Evolutionary conservation across 805 yeast genomes (phyloP), one percentile per base, ranked within the genome.

Genomic region (Kuraishia cidri): DNA sequence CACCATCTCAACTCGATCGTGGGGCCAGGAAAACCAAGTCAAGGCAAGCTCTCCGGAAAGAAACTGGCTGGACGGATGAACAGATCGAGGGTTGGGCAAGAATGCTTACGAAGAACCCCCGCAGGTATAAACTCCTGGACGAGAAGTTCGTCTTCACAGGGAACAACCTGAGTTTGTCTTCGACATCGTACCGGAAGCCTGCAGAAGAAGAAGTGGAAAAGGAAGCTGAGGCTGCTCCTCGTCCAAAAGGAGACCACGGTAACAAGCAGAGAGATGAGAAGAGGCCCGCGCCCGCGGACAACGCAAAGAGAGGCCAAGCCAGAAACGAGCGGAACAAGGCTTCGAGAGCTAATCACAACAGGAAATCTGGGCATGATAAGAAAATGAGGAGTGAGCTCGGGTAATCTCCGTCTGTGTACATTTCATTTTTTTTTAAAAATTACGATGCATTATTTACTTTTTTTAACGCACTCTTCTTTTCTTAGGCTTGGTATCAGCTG

Each of bases 1-100:
- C 77, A 24, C 69, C 70, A 1, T 54, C 51, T 2, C 53, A 69
- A 21, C 69, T 80, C 34, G 68, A 57, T 6, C 65, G 72, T 37
- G 38, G 56, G 0, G 48, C 61, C 8, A 61, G 96, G 39, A 72
- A 73, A 24, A 40, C 77, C 0, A 56, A 60, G 27, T 54, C 48
- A 7, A 62, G 95, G 33, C 55, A 60, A 21, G 66, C 64, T 17
- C 58, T 85, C 48, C 72, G 66, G 40, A 43, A 51, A 5, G 61
- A 63, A 24, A 69, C 79, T 0, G 62, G 63, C 1, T 86, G 94
- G 95, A 64, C 87, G 0, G 88, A 87, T 53, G 95, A 86, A 47
- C 95, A 85, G 50, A 74, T 90, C 30, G 96, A 88, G 62, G 95
- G 95, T 0, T 90, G 97, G 97, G 79, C 80, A 1, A 60, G 81